These are phyloP conservation scores for Pythium aquatile DNA, from an alignment of 352 stramenopile species.

Conservation along the genomic window DNA sequence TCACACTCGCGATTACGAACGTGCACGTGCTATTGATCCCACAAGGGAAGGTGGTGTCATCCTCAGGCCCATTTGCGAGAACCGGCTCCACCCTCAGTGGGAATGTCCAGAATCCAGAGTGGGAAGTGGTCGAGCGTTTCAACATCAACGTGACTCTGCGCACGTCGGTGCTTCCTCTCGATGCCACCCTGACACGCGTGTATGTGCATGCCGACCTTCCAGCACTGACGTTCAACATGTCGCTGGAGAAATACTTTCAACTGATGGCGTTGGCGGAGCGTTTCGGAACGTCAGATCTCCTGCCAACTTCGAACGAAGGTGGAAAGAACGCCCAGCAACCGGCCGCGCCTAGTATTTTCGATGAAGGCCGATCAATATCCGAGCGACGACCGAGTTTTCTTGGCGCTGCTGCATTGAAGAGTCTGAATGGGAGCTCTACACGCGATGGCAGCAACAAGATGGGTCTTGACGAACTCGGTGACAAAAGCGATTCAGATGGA, in stretches of 20 bases:
- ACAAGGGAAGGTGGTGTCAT: conserved; percentile 33
- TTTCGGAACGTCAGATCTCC: conserved; percentile 33
- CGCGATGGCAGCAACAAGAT: conserved; percentile 25
- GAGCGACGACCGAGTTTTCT: conserved; percentile 39
- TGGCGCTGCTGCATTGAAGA: conserved; percentile 51
- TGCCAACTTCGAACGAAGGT: not conserved
- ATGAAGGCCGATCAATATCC: conserved; percentile 27
- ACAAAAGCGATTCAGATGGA: conserved; percentile 42
- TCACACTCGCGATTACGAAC: conserved; percentile 79
- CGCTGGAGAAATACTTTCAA: conserved; percentile 82
- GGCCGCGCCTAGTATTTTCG: conserved; percentile 19
- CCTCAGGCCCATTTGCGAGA: not conserved
- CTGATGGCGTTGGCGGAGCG: conserved; percentile 54
- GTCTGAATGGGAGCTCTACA: conserved; percentile 44
- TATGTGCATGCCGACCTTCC: conserved; percentile 85
- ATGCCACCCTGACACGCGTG: conserved; percentile 78
- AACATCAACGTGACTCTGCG: conserved; percentile 85
- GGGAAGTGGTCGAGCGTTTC: conserved; percentile 82
- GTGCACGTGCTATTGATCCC: conserved; percentile 82
- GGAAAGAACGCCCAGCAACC: not conserved
- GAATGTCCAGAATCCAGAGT: conserved; percentile 47
- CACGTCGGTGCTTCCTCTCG: conserved; percentile 81
- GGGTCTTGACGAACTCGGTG: conserved; percentile 19
- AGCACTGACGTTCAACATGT: conserved; percentile 83
- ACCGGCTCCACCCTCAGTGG: conserved; percentile 11